These are phyloP conservation scores for Saksenaea vasiformis DNA, from an alignment of 371 early-diverging fungal species.

Conservation along the genomic window DNA sequence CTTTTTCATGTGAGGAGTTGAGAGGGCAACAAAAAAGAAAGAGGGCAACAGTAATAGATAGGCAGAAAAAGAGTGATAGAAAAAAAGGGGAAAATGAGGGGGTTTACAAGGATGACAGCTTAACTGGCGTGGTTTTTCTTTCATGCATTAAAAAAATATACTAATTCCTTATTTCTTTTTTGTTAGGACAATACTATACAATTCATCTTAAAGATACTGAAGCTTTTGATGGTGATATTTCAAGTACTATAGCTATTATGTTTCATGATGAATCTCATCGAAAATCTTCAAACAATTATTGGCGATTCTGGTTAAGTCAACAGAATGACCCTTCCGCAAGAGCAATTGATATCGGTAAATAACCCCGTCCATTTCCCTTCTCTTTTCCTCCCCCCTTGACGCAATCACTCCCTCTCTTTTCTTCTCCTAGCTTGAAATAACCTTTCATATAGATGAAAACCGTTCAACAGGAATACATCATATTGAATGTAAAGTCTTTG, in stretches of 20 bases:
- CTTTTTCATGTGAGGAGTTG: slow-evolving; percentile 27
- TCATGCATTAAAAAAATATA: slow-evolving; percentile 19
- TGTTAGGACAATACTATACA: slow-evolving; percentile 59
- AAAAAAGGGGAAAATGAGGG: background rate
- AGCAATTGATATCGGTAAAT: slow-evolving; percentile 65
- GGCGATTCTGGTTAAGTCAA: slow-evolving; percentile 79
- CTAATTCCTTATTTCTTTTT: too few species aligned
- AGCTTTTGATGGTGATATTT: slow-evolving; percentile 45
- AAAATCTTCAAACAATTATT: slow-evolving; percentile 65
- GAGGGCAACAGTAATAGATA: background rate
- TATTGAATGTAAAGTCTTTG: slow-evolving; percentile 47
- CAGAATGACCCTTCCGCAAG: slow-evolving; percentile 63
- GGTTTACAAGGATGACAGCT: background rate
- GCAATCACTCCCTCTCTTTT: background rate
- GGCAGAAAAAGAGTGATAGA: background rate
- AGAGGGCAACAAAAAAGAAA: slow-evolving; percentile 28
- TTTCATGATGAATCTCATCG: slow-evolving; percentile 82
- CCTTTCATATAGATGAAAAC: background rate
- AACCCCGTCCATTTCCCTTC: background rate
- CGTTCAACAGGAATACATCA: slow-evolving; percentile 41
- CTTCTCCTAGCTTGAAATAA: background rate
- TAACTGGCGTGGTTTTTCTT: background rate
- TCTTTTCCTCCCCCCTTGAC: background rate
- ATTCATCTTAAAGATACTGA: slow-evolving; percentile 53
- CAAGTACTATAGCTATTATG: slow-evolving; percentile 64